Evolutionary conservation across 306 rosid genomes (phyloP).

Genomic region (Lathyrus oleraceus): DNA sequence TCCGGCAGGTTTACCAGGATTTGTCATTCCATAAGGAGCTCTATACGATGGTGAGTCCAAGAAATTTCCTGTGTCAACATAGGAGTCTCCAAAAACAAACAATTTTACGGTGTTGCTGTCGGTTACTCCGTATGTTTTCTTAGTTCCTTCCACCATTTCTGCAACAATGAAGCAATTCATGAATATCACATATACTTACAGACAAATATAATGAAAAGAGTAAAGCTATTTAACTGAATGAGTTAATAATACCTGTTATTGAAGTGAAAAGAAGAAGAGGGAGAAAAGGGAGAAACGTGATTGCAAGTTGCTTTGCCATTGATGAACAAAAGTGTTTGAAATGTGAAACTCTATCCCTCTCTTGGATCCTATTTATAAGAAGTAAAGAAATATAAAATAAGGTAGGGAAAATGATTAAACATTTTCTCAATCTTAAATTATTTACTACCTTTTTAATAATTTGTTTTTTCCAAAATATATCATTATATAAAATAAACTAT

Average conservation of each 20-base stretch:
- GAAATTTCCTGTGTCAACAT: constrained; percentile 57
- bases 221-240: not conserved
- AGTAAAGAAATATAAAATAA: no score
- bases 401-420: no score
- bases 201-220: not conserved
- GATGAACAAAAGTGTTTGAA: not conserved
- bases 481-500: no score
- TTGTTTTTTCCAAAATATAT: no score
- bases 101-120: constrained; percentile 22
- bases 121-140: not conserved
- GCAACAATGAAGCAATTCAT: not conserved
- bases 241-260: not conserved
- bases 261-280: not conserved
- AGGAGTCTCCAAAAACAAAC: constrained; percentile 62
- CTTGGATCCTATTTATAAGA: no score
- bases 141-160: constrained; percentile 30
- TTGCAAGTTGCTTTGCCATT: not conserved
- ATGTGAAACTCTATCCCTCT: not conserved
- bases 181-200: not conserved
- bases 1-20: constrained; percentile 55
- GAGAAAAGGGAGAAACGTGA: not conserved
- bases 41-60: constrained; percentile 31
- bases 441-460: no score
- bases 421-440: no score
- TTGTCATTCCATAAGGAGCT: constrained; percentile 51